Conservation (phyloP, 441 rosid species). For the Arabidopsis lyrata region DNA sequence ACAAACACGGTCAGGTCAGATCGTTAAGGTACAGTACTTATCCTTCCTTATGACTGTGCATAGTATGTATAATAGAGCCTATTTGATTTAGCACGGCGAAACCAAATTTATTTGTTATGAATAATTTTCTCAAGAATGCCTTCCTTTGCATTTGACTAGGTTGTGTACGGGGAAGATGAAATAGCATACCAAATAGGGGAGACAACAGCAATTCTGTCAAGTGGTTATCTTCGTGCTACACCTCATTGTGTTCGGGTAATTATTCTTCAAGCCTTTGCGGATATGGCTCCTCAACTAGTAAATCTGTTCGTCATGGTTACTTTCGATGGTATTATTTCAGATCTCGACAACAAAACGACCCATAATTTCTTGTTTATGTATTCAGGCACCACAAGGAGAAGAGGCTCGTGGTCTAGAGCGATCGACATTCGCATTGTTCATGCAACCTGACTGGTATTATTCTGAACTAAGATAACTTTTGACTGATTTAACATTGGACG, state of each 20-base stretch:
- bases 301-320: neutral
- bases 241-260: slow-evolving; percentile 95
- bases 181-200: slow-evolving; percentile 98
- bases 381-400: slow-evolving; percentile 85
- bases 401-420: slow-evolving; percentile 72
- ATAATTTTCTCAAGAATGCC: neutral
- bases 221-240: slow-evolving; percentile 91
- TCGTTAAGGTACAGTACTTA: slow-evolving; percentile 71
- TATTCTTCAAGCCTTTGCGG: slow-evolving; percentile 2
- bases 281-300: neutral
- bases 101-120: neutral
- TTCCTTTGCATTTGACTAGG: slow-evolving; percentile 51
- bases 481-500: neutral
- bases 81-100: neutral
- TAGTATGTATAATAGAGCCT: neutral
- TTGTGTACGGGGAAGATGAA: slow-evolving; percentile 80
- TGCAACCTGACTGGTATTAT: slow-evolving; percentile 96
- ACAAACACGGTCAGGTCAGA: slow-evolving; percentile 76
- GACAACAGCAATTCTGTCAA: slow-evolving; percentile 80
- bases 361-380: slow-evolving; percentile 20
- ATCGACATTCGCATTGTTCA: slow-evolving; percentile 92
- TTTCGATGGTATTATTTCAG: neutral
- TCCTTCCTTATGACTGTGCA: slow-evolving; percentile 17
- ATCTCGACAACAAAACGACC: neutral
- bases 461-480: slow-evolving; percentile 1